phyloP scores from a whole-genome alignment of 2,329 filamentous ascomycete genomes.

The Hypomyces rosellus region DNA sequence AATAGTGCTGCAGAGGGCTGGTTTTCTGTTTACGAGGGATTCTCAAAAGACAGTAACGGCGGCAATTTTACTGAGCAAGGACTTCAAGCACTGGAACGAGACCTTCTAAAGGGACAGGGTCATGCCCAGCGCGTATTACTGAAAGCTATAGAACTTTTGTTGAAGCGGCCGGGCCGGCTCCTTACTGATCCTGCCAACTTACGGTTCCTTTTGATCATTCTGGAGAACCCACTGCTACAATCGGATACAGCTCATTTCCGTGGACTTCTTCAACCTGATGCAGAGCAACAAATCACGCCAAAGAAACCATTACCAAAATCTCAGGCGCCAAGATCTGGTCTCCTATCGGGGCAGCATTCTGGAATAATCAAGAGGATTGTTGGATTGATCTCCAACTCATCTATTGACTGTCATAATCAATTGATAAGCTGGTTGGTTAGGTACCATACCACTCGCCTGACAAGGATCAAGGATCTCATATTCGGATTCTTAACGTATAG shows the following conservation, averaged over 20 bases:
- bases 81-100: constrained; percentile 40
- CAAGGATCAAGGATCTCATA: constrained; percentile 68
- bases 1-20: constrained; percentile 63
- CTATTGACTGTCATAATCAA: constrained; percentile 68
- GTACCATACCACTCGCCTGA: constrained; percentile 61
- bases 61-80: constrained; percentile 28
- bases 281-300: constrained; percentile 1
- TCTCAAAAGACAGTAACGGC: constrained; percentile 28
- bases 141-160: constrained; percentile 69
- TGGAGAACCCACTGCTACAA: constrained; percentile 72
- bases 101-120: constrained; percentile 52
- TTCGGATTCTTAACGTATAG: constrained; percentile 77
- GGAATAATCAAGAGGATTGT: constrained; percentile 80
- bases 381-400: constrained; percentile 70
- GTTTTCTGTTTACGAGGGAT: constrained; percentile 52
- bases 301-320: constrained; percentile 16
- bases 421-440: constrained; percentile 73
- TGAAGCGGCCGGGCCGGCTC: constrained; percentile 71
- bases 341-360: constrained; percentile 62
- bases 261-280: constrained; percentile 33
- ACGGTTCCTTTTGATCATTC: constrained; percentile 70
- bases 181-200: constrained; percentile 63
- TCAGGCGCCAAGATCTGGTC: constrained; percentile 30
- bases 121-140: constrained; percentile 65
- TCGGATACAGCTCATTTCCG: constrained; percentile 33